Percentiles rank a stretch among this genome's conserved stretches.
Evolutionary conservation across 306 rosid genomes (phyloP).

Genomic region (Rosa rugosa): DNA sequence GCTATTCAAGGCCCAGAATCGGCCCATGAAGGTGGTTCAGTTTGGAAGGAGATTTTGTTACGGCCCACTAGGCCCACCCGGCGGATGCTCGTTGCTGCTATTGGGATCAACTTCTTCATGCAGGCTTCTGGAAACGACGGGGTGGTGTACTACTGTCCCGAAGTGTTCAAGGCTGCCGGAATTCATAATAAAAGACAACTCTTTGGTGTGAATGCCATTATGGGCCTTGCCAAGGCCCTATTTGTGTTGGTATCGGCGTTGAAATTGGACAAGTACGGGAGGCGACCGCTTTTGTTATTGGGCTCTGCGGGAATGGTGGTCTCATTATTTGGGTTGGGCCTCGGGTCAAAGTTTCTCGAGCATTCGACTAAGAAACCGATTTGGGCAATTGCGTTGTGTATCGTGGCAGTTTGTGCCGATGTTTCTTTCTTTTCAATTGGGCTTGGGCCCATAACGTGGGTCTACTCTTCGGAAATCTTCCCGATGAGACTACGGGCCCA

Average conservation of each 20-base stretch:
- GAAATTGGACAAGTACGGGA: slow-evolving; percentile 61
- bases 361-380: slow-evolving; percentile 28
- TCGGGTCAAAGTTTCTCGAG: slow-evolving; percentile 56
- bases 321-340: slow-evolving; percentile 52
- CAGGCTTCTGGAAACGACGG: slow-evolving; percentile 96
- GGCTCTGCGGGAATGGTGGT: slow-evolving; percentile 63
- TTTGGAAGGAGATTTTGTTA: slow-evolving; percentile 68
- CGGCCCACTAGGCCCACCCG: slow-evolving; percentile 49
- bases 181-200: slow-evolving; percentile 48
- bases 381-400: slow-evolving; percentile 58
- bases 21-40: slow-evolving; percentile 37
- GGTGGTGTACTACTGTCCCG: slow-evolving; percentile 75
- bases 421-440: slow-evolving; percentile 83
- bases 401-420: slow-evolving; percentile 54
- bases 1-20: slow-evolving; percentile 17
- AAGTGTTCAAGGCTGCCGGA: slow-evolving; percentile 74
- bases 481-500: slow-evolving; percentile 74
- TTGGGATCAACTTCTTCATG: slow-evolving; percentile 88
- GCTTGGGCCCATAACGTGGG: slow-evolving; percentile 90
- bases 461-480: slow-evolving; percentile 72
- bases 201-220: slow-evolving; percentile 58
- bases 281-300: slow-evolving; percentile 70
- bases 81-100: slow-evolving; percentile 58
- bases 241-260: slow-evolving; percentile 60
- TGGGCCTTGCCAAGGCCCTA: slow-evolving; percentile 64